Conservation (phyloP, 2,329 filamentous ascomycete species). For the Mollisia scopiformis region DNA sequence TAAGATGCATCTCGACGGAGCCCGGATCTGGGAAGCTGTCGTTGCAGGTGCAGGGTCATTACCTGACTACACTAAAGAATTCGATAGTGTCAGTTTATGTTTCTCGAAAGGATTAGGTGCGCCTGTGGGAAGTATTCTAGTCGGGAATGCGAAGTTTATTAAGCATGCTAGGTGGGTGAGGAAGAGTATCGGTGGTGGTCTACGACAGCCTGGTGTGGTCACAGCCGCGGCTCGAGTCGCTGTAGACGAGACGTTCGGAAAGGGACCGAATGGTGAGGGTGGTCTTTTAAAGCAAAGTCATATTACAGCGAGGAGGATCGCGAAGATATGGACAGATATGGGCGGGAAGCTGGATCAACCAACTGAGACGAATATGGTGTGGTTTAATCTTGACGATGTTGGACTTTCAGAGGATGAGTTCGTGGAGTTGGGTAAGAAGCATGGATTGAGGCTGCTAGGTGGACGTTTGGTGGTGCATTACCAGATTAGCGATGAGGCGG, state of each 20-base stretch:
- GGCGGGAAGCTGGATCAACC: conserved; percentile 63
- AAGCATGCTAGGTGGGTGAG: conserved; percentile 74
- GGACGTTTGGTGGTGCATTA: conserved; percentile 71
- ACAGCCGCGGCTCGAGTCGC: conserved; percentile 76
- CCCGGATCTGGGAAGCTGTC: conserved; percentile 81
- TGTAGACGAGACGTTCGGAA: conserved; percentile 77
- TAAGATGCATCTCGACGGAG: conserved; percentile 77
- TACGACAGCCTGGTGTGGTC: conserved; percentile 76
- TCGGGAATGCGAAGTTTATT: conserved; percentile 58
- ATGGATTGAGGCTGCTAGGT: conserved; percentile 59
- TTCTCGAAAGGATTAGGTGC: conserved; percentile 85
- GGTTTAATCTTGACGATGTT: conserved; percentile 65
- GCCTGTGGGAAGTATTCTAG: conserved; percentile 76
- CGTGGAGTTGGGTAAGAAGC: conserved; percentile 55
- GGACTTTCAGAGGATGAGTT: conserved; percentile 55
- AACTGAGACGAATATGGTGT: conserved; percentile 77
- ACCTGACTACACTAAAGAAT: conserved; percentile 66
- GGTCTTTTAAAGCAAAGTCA: conserved; percentile 66
- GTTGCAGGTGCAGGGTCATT: conserved; percentile 69
- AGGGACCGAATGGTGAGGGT: conserved; percentile 57
- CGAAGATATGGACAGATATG: conserved; percentile 59
- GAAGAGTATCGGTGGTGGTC: conserved; percentile 79
- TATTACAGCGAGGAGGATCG: conserved; percentile 63
- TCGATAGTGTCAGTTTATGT: conserved; percentile 77
- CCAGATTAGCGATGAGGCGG: conserved; percentile 65